Percentiles rank a stretch among this genome's conserved stretches.
These are phyloP conservation scores for Thalassiosira exigua DNA, from an alignment of 352 stramenopile species.

Conservation along the genomic window DNA sequence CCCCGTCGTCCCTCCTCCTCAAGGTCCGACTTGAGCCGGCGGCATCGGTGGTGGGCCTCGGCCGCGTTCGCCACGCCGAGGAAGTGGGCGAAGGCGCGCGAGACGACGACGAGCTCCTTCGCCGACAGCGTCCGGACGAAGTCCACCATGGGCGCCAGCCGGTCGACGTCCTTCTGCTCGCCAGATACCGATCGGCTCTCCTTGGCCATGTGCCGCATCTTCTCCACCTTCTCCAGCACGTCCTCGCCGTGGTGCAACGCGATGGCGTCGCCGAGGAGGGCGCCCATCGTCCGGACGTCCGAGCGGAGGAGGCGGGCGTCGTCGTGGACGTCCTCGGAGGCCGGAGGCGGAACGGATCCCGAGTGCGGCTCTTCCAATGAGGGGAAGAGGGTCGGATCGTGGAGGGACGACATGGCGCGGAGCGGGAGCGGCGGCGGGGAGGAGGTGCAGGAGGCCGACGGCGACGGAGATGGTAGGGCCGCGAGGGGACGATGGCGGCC, in stretches of 20 bases:
- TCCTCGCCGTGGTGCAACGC: conserved; percentile 43
- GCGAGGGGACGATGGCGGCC: conserved; percentile 7
- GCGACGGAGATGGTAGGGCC: conserved; percentile 7
- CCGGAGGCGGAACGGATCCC: background rate
- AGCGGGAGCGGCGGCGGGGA: background rate
- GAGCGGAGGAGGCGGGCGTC: conserved; percentile 50
- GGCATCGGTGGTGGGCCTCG: conserved; percentile 79
- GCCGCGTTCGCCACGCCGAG: conserved; percentile 87
- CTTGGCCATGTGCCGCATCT: conserved; percentile 68
- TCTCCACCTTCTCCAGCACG: conserved; percentile 75
- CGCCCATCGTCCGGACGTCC: conserved; percentile 80
- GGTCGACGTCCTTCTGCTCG: conserved; percentile 20
- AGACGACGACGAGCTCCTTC: conserved; percentile 80
- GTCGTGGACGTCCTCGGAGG: background rate
- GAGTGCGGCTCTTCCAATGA: background rate
- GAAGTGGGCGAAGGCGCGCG: conserved; percentile 88
- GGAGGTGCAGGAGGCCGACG: background rate
- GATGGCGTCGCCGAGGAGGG: conserved; percentile 68
- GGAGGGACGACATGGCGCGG: conserved; percentile 28
- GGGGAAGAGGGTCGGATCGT: conserved; percentile 49
- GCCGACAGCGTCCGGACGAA: conserved; percentile 54
- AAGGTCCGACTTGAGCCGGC: conserved; percentile 46
- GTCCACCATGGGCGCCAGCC: conserved; percentile 55
- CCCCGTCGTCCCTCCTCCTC: conserved; percentile 15
- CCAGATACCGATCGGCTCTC: conserved; percentile 26